A percentile compares a stretch with the other conserved stretches of the same genome.
These are phyloP conservation scores for Ogataea nonfermentans DNA, from an alignment of 805 yeast genomes.

Conservation along the genomic window DNA sequence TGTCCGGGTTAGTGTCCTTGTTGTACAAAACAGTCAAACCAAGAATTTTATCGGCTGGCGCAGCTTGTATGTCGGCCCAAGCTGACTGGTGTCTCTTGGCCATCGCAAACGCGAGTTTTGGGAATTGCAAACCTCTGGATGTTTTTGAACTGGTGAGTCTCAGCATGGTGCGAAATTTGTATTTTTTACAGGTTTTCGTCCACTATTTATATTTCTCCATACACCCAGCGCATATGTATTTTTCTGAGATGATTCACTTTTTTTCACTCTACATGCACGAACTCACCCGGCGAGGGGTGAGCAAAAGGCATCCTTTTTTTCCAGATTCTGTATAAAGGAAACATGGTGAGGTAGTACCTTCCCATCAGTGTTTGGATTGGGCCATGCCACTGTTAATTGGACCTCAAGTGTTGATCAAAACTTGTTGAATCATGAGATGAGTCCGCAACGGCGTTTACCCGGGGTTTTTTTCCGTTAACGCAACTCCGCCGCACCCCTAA, in stretches of 20 bases:
- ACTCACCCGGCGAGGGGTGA: constrained; percentile 8
- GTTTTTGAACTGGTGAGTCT: constrained; percentile 17
- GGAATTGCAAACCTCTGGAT: constrained; percentile 5
- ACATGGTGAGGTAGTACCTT: too few species aligned
- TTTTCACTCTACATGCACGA: constrained; percentile 6
- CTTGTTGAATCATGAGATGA: neutral
- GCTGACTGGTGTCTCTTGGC: constrained; percentile 27
- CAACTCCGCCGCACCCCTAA: constrained; percentile 3
- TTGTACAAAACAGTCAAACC: constrained; percentile 76
- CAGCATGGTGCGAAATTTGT: constrained; percentile 16
- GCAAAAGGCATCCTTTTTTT: neutral
- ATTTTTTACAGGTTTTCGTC: neutral
- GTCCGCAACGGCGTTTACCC: neutral
- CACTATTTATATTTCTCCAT: constrained; percentile 10
- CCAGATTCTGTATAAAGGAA: neutral
- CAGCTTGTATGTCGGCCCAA: constrained; percentile 36
- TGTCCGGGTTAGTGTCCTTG: constrained; percentile 57
- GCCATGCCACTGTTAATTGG: too few species aligned
- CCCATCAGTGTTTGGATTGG: neutral
- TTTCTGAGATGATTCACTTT: constrained; percentile 15
- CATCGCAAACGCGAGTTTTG: constrained; percentile 7
- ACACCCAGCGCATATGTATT: constrained; percentile 5
- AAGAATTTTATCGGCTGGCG: constrained; percentile 85
- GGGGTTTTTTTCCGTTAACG: constrained; percentile 9
- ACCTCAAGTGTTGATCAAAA: too few species aligned